A percentile compares a stretch with the other conserved stretches of the same genome.
phyloP scores from a whole-genome alignment of 2,329 filamentous ascomycete genomes.

The Stagonosporopsis cucurbitacearum region DNA sequence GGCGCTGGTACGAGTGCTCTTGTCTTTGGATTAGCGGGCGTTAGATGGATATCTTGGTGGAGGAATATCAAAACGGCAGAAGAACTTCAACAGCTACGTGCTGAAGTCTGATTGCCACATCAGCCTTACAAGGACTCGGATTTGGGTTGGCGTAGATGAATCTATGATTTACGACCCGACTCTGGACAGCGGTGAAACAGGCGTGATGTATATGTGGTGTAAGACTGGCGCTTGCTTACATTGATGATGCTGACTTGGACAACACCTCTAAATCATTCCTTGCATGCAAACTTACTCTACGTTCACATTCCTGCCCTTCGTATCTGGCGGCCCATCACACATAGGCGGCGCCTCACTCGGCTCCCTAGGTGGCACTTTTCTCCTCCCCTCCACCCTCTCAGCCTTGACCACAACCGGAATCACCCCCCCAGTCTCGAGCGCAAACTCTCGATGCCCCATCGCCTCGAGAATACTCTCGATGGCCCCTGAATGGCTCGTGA shows the following conservation, averaged over 20 bases:
- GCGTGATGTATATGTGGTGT: background rate
- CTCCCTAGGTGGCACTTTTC: constrained; percentile 36
- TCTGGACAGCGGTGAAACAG: background rate
- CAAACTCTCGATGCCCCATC: constrained; percentile 65
- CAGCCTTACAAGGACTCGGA: constrained; percentile 13
- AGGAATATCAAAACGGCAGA: constrained; percentile 20
- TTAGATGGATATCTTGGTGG: constrained; percentile 35
- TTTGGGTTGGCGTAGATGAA: constrained; percentile 14
- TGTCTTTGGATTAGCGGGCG: constrained; percentile 35
- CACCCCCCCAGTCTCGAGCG: constrained; percentile 68
- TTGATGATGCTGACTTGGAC: background rate
- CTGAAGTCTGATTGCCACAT: constrained; percentile 15
- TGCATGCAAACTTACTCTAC: background rate
- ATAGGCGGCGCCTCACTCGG: constrained; percentile 42
- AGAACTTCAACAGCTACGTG: background rate
- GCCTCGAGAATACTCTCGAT: constrained; percentile 63
- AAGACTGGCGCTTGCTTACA: background rate
- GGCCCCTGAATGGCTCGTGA: constrained; percentile 66
- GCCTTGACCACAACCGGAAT: constrained; percentile 72
- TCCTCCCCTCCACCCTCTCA: constrained; percentile 50
- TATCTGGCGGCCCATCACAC: constrained; percentile 32
- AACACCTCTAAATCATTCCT: background rate
- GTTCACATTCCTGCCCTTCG: background rate
- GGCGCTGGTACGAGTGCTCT: constrained; percentile 14
- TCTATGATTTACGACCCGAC: constrained; percentile 18